A percentile compares a stretch with the other conserved stretches of the same genome.
These are phyloP conservation scores for Coelastrella sp. DNA, from an alignment of 139 green algal species.

Conservation along the genomic window DNA sequence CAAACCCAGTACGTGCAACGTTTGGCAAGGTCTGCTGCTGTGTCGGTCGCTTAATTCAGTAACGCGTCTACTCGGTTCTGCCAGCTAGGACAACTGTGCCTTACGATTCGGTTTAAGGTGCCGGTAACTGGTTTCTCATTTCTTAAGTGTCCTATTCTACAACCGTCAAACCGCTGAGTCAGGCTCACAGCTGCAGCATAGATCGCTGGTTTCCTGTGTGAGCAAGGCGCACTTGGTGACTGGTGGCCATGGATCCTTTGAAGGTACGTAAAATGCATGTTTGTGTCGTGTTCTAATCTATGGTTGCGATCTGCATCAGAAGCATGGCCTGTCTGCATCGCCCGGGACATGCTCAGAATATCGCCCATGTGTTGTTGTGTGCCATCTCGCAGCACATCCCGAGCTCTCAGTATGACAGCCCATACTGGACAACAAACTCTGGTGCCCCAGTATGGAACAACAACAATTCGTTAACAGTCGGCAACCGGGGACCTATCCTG, in stretches of 20 bases:
- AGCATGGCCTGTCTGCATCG: not conserved
- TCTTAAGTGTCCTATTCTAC: too few species aligned
- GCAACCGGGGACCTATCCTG: slow-evolving; percentile 71
- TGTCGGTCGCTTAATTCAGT: not conserved
- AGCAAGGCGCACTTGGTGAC: not conserved
- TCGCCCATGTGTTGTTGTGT: not conserved
- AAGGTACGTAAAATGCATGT: not conserved
- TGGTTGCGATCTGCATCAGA: too few species aligned
- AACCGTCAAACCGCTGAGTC: too few species aligned
- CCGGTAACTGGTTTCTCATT: too few species aligned
- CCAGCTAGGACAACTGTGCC: slow-evolving; percentile 6
- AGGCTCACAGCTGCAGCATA: too few species aligned
- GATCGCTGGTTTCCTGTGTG: not conserved
- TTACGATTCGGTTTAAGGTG: not conserved
- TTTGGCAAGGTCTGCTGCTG: too few species aligned
- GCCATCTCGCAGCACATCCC: slow-evolving; percentile 42
- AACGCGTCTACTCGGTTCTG: not conserved
- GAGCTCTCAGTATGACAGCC: slow-evolving; percentile 48
- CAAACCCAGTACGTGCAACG: too few species aligned
- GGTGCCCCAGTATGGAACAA: slow-evolving; percentile 96
- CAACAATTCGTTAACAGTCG: slow-evolving; percentile 89
- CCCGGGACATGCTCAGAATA: not conserved
- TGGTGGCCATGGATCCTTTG: slow-evolving; percentile 23
- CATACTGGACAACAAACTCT: slow-evolving; percentile 93
- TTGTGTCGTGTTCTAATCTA: not conserved